Base-by-base conservation (phyloP, 2,329 filamentous ascomycete genomes). In the Monosporascus sp. region DNA sequence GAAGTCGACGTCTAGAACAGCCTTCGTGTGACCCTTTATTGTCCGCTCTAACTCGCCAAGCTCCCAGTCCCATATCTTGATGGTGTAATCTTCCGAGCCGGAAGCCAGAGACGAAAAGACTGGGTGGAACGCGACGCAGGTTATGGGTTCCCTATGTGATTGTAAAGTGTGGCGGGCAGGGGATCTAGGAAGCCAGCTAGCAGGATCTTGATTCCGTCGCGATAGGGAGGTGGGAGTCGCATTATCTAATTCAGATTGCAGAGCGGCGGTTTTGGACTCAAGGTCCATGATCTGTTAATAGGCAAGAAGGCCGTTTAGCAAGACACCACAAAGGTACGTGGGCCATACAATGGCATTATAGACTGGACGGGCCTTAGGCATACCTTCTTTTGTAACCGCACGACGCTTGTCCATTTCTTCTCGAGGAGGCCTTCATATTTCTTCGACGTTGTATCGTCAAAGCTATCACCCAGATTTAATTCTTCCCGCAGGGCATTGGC, bases 1-100 rank as follows among this genome's bases (percentile, higher is more conserved):
- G 72, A 89, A 97, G 65, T 97, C 92, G 37, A 96, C 83, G 67
- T 96, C 91, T 27, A 94, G 74, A 1, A 97, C 90, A 3, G 90
- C 84, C 66, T 89, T 91, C 5, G 91, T 97, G 66, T 97, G 93
- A 1, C 90, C 91, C 68, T 97, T 97, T 53, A 97, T 81, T 0
- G 92, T 97, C 57, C 87, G 78, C 69, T 97, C 92, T 4, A 96
- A 77, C 71, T 97, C 92, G 48, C 93, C 93, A 24, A 95, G 74
- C 65, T 97, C 92, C 88, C 91, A 97, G 66, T 97, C 92, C 92
- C 92, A 97, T 52, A 97, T 92, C 66, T 97, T 97, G 70, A 97
- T 96, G 7, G 89, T 96, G 51, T 84, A 89, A 70, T 97, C 93
- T 69, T 96, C 92, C 8, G 91, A 95, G 17, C 89, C 92, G 0